These are phyloP conservation scores for Zea luxurians DNA, from an alignment of 176 grass and related monocot species.

Conservation along the genomic window DNA sequence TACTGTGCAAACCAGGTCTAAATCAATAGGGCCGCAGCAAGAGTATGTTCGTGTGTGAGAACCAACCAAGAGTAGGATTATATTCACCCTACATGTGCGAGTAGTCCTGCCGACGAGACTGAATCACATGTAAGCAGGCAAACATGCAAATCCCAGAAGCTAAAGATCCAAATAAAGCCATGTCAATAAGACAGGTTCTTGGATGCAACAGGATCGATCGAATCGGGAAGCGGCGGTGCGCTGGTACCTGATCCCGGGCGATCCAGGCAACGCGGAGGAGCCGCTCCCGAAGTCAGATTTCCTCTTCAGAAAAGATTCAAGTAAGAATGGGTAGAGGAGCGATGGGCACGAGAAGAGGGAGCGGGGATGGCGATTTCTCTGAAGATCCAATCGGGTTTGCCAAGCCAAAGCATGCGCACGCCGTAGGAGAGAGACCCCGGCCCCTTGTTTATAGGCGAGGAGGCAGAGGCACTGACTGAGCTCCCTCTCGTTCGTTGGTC, in stretches of 20 bases:
- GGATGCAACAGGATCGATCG: background rate
- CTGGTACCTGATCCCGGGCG: constrained; percentile 30
- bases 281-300: background rate
- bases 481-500: too few species aligned
- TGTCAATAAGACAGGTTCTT: background rate
- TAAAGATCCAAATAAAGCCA: background rate
- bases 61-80: background rate
- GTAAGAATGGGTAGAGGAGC: background rate
- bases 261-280: background rate
- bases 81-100: too few species aligned
- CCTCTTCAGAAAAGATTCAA: background rate
- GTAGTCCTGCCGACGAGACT: too few species aligned
- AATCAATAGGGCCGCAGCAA: background rate
- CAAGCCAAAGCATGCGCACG: background rate
- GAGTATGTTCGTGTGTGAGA: background rate
- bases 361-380: background rate
- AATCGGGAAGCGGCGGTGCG: too few species aligned
- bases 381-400: background rate
- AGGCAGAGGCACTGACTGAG: too few species aligned
- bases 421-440: background rate
- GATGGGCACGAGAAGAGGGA: background rate
- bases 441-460: background rate
- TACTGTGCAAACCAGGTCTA: background rate
- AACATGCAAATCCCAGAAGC: background rate
- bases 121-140: background rate